Evolutionary conservation across 2,329 filamentous ascomycete genomes (phyloP), one percentile per base, ranked within the genome.

Genomic region (Fusarium metavorans): DNA sequence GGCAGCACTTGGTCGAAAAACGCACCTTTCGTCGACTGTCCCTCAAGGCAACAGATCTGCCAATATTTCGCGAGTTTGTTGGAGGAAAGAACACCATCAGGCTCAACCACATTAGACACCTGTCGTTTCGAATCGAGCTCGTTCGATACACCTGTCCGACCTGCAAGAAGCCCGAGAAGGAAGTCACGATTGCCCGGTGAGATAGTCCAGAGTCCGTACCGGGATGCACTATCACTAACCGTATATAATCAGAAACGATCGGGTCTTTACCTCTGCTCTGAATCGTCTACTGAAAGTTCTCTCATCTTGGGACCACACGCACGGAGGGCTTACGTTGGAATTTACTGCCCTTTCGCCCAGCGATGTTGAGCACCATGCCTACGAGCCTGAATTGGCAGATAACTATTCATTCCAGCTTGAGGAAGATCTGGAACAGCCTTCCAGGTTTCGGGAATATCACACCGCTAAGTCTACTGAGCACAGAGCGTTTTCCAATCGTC

Each of bases 291-390:
- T 74, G 5, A 13, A 20, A 2, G 23, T 23, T 7, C 59, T 74
- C 14, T 72, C 71, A 5, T 27, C 4, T 6, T 70, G 69, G 69
- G 18, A 57, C 8, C 16, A 14, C 16, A 32, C 9, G 1, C 34
- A 6, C 6, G 58, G 32, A 6, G 66, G 67, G 3, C 34, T 74
- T 10, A 50, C 41, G 3, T 20, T 72, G 18, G 64, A 72, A 11
- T 57, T 72, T 13, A 60, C 20, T 14, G 69, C 72, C 5, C 50
- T 48, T 5, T 74, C 72, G 14, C 64, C 69, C 6, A 69, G 69
- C 27, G 69, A 74, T 57, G 30, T n/a, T 14, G 48, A 30, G 4
- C 62, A 72, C n/a, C 34, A 23, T 23, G 41, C 18, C 37, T 8
- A 10, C 5, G 10, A 32, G 2, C 23, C 34, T 20, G 50, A 64